Evolutionary conservation across 805 yeast species (phyloP), one percentile per base, ranked within the genome.

Genomic region (Metschnikowia arizonensis): DNA sequence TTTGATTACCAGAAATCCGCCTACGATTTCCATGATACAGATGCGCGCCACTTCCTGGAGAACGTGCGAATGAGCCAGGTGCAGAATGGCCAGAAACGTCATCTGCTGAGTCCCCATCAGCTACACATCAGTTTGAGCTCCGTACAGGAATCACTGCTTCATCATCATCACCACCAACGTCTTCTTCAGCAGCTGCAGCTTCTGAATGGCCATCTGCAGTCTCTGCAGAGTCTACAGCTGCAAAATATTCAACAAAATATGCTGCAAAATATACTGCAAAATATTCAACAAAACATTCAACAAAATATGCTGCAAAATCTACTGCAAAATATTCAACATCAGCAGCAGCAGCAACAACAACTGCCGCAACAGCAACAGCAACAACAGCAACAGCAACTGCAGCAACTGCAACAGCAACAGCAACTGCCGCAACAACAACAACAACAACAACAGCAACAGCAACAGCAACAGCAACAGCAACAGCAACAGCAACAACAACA

Each of bases 371-470:
- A 32, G 21, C 49, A 37, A 23, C 28, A 21, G 5, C 47, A 26
- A 10, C 56, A 44, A 30, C 53, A 48, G 3, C 37, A 38, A 21
- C 55, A 46, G 23, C 38, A 10, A 7, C 36, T 18, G 8, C 34
- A 23, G 12, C 40, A 21, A 21, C 44, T 33, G 14, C 51, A 12
- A 11, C 14, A 36, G 11, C 45, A 37, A 19, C 45, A 46, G 15
- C 45, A 47, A 38, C 4, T n/a, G n/a, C n/a, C n/a, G n/a, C 52
- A 45, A 5, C 49, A 35, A 33, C 53, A 39, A 18, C 38, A 32
- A 25, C 49, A 37, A 23, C 28, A 21, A 6, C 47, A 26, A 10
- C 56, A 44, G 33, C 53, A 48, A 4, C 37, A 38, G 19, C 55
- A 46, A 21, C 38, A 10, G 5, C 36, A 28, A 5, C 34, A 23